Percentiles rank a stretch among this genome's conserved stretches.
Evolutionary conservation across 345 rosid species (phyloP).

Genomic region (Cardiospermum halicacabum): DNA sequence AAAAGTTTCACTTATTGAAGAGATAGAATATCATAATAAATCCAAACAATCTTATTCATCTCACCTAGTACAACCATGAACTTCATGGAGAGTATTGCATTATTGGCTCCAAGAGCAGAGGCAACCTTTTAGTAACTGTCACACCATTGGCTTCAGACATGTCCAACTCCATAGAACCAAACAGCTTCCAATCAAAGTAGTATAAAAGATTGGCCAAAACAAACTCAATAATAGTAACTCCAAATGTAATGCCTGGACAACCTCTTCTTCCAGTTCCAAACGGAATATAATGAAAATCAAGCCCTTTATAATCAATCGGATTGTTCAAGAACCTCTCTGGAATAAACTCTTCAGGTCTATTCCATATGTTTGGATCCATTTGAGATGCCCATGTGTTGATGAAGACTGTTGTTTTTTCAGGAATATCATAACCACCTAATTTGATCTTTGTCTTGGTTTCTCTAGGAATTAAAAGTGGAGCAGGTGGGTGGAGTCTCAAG

Average conservation of each 20-base stretch:
- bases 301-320: conserved; percentile 1
- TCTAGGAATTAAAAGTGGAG: conserved; percentile 10
- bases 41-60: too few species aligned
- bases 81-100: too few species aligned
- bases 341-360: too few species aligned
- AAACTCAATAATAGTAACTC: not conserved
- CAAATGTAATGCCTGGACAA: conserved; percentile 13
- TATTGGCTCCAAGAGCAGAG: too few species aligned
- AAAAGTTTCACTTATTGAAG: too few species aligned
- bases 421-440: conserved; percentile 5
- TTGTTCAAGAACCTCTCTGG: conserved; percentile 11
- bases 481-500: conserved; percentile 7
- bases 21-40: too few species aligned
- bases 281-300: conserved; percentile 1
- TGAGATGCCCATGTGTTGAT: conserved; percentile 12
- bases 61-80: too few species aligned
- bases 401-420: not conserved
- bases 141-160: conserved; percentile 6
- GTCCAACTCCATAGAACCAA: conserved; percentile 2
- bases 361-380: too few species aligned
- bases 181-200: conserved; percentile 15
- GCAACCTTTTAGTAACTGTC: not conserved
- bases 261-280: conserved; percentile 14
- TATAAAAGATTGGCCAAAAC: conserved; percentile 6
- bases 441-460: not conserved